Percentiles rank a stretch among this genome's conserved stretches.
Evolutionary conservation across 1,284 basidiomycete genomes (phyloP).

Genomic region (Cryptococcus sp.): DNA sequence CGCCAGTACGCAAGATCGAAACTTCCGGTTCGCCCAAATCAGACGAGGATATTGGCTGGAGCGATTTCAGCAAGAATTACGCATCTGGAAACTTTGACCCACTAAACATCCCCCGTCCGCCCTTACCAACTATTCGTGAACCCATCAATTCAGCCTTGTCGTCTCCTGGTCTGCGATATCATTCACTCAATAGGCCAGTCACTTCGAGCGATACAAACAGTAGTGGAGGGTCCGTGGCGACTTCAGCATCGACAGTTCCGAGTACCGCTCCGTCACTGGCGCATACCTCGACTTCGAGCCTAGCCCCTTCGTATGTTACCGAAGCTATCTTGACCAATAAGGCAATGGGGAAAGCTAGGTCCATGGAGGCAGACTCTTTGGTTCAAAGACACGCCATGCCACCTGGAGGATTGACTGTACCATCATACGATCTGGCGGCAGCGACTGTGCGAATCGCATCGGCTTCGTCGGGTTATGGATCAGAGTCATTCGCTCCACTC

Average conservation of each 20-base stretch:
- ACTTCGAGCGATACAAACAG: slow-evolving; percentile 11
- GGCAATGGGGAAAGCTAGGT: slow-evolving; percentile 16
- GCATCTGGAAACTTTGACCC: slow-evolving; percentile 76
- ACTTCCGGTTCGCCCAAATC: slow-evolving; percentile 1
- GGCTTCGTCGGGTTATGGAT: slow-evolving; percentile 18
- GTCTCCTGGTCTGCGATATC: slow-evolving; percentile 21
- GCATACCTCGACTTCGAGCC: slow-evolving; percentile 15
- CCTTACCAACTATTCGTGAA: slow-evolving; percentile 26
- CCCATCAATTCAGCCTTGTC: slow-evolving; percentile 14
- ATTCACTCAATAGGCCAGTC: neutral
- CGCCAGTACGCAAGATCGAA: neutral
- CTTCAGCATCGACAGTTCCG: neutral
- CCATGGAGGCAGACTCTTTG: slow-evolving; percentile 25
- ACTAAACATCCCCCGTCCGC: slow-evolving; percentile 64
- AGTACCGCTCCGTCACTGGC: neutral
- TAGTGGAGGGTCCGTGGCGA: slow-evolving; percentile 6
- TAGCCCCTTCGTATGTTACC: slow-evolving; percentile 17
- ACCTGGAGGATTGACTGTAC: slow-evolving; percentile 28
- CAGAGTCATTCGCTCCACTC: slow-evolving; percentile 55
- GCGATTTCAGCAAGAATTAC: slow-evolving; percentile 69
- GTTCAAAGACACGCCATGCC: neutral
- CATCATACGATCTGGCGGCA: slow-evolving; percentile 55
- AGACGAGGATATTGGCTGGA: slow-evolving; percentile 52
- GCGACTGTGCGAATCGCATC: slow-evolving; percentile 77
- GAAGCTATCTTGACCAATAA: slow-evolving; percentile 13